A percentile compares a stretch with the other conserved stretches of the same genome.
Evolutionary conservation across 2,329 filamentous ascomycete species (phyloP).

Genomic region (Fusarium nelsonii): DNA sequence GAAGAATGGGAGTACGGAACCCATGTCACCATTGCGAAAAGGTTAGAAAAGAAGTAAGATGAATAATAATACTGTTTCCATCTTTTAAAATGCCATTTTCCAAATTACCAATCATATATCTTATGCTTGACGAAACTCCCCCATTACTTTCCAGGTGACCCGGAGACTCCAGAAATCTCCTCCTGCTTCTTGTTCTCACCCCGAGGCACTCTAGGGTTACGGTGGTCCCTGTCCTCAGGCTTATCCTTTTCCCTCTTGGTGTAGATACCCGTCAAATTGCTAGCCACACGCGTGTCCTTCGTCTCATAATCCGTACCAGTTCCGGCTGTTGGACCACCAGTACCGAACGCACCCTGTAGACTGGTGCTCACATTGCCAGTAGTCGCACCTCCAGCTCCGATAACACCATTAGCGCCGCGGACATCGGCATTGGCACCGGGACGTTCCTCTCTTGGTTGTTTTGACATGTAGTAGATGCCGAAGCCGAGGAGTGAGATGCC

Average conservation of each 20-base stretch:
- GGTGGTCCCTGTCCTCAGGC: neutral
- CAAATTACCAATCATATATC: too few species aligned
- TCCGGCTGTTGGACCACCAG: neutral
- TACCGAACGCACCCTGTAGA: constrained; percentile 3
- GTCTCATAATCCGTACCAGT: neutral
- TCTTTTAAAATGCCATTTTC: too few species aligned
- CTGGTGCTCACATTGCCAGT: neutral
- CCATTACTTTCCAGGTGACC: neutral
- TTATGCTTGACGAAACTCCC: too few species aligned
- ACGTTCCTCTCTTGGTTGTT: neutral
- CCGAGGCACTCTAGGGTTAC: neutral
- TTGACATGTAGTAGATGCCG: constrained; percentile 1
- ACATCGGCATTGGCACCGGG: too few species aligned
- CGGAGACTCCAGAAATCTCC: neutral
- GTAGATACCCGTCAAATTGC: neutral
- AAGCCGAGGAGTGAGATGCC: constrained; percentile 1
- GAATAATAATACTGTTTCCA: too few species aligned
- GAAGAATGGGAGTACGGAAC: too few species aligned
- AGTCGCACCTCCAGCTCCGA: neutral
- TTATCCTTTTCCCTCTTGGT: neutral
- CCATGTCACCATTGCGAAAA: too few species aligned
- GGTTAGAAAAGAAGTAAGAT: too few species aligned
- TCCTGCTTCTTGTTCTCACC: neutral
- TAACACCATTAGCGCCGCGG: neutral
- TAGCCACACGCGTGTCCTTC: neutral